phyloP scores from a whole-genome alignment of 2,329 filamentous ascomycete genomes.

The Grosmannia penicillata region DNA sequence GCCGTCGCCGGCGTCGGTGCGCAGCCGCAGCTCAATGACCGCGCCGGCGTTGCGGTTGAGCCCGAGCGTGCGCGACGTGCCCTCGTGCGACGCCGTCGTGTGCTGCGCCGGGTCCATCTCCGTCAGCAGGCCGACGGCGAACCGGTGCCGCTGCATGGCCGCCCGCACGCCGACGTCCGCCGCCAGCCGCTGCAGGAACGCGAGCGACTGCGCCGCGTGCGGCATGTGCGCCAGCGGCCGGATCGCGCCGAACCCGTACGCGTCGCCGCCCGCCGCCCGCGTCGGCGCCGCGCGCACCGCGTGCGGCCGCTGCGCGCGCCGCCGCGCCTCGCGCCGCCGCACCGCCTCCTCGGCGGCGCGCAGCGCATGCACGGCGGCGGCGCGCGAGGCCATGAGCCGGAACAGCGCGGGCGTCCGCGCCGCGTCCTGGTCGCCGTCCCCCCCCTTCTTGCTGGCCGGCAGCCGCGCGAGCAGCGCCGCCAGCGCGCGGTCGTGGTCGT shows the following conservation, averaged over 20 bases:
- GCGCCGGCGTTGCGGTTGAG: constrained; percentile 79
- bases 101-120: constrained; percentile 89
- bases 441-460: neutral
- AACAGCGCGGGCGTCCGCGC: constrained; percentile 6
- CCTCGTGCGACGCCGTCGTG: constrained; percentile 56
- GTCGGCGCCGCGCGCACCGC: neutral
- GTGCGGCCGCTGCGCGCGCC: constrained; percentile 3
- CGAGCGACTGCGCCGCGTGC: constrained; percentile 52
- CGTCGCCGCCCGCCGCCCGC: neutral
- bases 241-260: constrained; percentile 63
- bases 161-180: constrained; percentile 74
- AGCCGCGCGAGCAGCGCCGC: constrained; percentile 10
- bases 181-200: constrained; percentile 61
- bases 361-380: constrained; percentile 12
- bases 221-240: constrained; percentile 66
- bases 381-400: constrained; percentile 16
- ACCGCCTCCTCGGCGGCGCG: constrained; percentile 10
- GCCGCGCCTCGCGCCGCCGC: constrained; percentile 3
- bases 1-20: constrained; percentile 90
- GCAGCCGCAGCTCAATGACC: constrained; percentile 74
- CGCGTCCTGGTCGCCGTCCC: neutral
- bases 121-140: constrained; percentile 71
- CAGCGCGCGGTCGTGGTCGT: constrained; percentile 13
- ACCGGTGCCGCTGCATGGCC: constrained; percentile 72
- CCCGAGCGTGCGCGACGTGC: constrained; percentile 62